Base-by-base conservation (phyloP, 257 asterid species). In the Nicotiana noctiflora region DNA sequence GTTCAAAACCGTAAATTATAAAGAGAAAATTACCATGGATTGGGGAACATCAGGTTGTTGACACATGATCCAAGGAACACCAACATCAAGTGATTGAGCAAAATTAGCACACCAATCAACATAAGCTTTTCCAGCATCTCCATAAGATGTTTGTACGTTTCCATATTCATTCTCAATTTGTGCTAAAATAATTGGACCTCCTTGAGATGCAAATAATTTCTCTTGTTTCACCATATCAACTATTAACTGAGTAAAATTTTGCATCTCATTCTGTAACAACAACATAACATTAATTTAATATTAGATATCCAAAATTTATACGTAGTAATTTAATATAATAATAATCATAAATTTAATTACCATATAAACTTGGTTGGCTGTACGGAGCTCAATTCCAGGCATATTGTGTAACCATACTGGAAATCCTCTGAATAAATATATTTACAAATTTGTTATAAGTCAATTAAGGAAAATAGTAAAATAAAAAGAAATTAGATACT, bases 31-130 rank as follows among this genome's bases (percentile, higher is more conserved):
- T 86, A 94, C 98, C 83, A 90, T 84, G 5, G 95, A 86, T 27
- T 80, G 44, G 0, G 98, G 98, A 32, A 97, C 97, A 89, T 94
- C 89, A 3, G 29, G 1, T 75, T 94, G 87, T 85, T 92, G 95
- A 79, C 98, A 94, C 98, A 94, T 94, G 40, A 94, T 80, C 98
- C 98, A 94, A 17, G 98, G 98, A 14, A 92, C 89, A 7, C 98
- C 98, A 23, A 88, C 81, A 44, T 91, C 74, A 1, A 89, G 86
- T 2, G 94, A 87, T 1, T 77, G 53, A 27, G 98, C 98, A 88
- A 92, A 82, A 3, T 79, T 85, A 14, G 95, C 89, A 49, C 97
- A 89, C 97, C 97, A 94, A 34, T 92, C 76, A 0, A 91, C 34
- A 60, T 94, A 94, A 2, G 89, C 86, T 81, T 87, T 82, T 2